These are phyloP conservation scores for Haplographium delicatum DNA, from an alignment of 495 filamentous ascomycete species.

Conservation along the genomic window DNA sequence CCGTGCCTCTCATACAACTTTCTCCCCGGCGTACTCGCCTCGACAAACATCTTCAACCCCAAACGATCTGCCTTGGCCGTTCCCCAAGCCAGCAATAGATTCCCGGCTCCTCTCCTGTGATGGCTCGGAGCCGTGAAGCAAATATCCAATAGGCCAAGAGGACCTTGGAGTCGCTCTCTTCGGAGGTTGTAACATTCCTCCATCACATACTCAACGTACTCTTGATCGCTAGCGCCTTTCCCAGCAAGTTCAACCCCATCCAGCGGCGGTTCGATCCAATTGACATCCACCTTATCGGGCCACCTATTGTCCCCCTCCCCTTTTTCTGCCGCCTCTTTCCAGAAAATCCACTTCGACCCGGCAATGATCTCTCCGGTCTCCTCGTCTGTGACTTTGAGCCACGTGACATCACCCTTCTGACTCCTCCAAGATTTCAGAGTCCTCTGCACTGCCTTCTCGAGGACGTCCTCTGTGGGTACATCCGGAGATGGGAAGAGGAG, in stretches of 20 bases:
- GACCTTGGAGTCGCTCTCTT: slow-evolving; percentile 3
- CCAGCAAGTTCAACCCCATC: not conserved
- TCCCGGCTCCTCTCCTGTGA: not conserved
- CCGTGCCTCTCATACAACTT: not conserved
- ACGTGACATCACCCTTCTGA: not conserved
- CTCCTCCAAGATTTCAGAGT: not conserved
- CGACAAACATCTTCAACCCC: not conserved
- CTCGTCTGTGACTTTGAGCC: not conserved
- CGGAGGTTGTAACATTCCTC: not conserved
- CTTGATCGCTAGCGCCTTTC: not conserved
- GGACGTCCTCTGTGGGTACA: not conserved
- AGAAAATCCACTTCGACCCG: not conserved
- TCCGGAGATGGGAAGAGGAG: slow-evolving; percentile 3
- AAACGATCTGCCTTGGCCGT: not conserved
- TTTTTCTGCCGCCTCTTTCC: not conserved
- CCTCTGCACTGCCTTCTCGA: not conserved
- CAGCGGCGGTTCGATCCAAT: not conserved
- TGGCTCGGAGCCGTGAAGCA: not conserved
- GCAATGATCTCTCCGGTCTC: not conserved
- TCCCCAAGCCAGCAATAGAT: not conserved
- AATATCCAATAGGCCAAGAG: not conserved
- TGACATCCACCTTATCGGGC: not conserved
- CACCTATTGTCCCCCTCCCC: not conserved
- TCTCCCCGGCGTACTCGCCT: not conserved
- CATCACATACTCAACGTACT: not conserved